Evolutionary conservation across 768 basidiomycete genomes (phyloP).

Genomic region (Kockovaella imperatae): DNA sequence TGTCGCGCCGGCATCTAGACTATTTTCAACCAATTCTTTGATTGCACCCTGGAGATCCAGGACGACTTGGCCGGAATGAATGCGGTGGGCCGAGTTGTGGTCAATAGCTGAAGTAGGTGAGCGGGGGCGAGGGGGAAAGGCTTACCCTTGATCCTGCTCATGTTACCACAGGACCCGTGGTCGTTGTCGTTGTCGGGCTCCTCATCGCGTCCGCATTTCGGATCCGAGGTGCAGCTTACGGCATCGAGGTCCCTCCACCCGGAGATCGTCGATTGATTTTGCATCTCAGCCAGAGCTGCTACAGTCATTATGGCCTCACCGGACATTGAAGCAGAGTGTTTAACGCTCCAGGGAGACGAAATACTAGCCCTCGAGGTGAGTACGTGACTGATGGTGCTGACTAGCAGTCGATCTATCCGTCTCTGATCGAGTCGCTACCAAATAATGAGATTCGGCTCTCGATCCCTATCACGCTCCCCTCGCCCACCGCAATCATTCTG

Average conservation of each 20-base stretch:
- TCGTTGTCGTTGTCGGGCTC: too few species aligned
- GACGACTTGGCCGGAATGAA: constrained; percentile 92
- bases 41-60: constrained; percentile 86
- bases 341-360: constrained; percentile 30
- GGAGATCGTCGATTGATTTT: too few species aligned
- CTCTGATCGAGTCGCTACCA: constrained; percentile 5
- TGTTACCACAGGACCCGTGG: too few species aligned
- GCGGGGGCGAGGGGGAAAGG: too few species aligned
- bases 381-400: background rate
- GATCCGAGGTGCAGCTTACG: too few species aligned
- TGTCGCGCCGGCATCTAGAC: constrained; percentile 83
- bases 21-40: constrained; percentile 95
- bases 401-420: constrained; percentile 28
- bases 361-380: constrained; percentile 34
- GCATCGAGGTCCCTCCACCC: too few species aligned
- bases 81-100: constrained; percentile 66
- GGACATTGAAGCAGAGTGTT: constrained; percentile 14
- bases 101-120: constrained; percentile 76
- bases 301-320: too few species aligned
- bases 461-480: constrained; percentile 18
- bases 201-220: too few species aligned
- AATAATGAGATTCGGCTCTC: constrained; percentile 16
- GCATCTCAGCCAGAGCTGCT: too few species aligned
- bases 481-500: constrained; percentile 2
- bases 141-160: too few species aligned